Percentiles rank a stretch among this genome's conserved stretches.
Evolutionary conservation across 768 basidiomycete species (phyloP).

Genomic region (Lactarius hatsudake): DNA sequence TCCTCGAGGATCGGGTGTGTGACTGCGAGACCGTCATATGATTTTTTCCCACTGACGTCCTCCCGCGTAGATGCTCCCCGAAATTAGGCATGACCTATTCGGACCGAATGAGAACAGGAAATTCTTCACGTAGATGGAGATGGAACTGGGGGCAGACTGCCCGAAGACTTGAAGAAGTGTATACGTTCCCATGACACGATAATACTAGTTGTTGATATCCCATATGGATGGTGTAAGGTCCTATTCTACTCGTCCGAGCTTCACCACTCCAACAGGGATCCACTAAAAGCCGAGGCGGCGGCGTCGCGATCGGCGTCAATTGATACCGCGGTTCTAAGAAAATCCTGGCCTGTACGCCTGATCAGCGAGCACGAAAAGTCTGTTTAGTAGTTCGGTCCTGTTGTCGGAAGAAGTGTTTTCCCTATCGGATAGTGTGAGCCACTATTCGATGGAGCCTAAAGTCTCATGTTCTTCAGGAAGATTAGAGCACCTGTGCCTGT

Average conservation of each 20-base stretch:
- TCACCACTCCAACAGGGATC: background rate
- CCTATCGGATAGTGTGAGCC: too few relatives aligned
- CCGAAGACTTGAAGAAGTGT: constrained; percentile 3
- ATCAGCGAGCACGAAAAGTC: too few relatives aligned
- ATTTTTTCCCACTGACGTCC: background rate
- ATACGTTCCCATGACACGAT: background rate
- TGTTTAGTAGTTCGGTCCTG: too few relatives aligned
- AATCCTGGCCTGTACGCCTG: too few relatives aligned
- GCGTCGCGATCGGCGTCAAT: background rate
- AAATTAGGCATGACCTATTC: constrained; percentile 86
- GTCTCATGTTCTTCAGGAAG: too few relatives aligned
- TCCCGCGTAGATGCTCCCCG: constrained; percentile 80
- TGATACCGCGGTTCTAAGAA: background rate
- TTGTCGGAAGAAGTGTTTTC: too few relatives aligned
- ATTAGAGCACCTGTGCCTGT: too few relatives aligned
- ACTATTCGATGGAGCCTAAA: too few relatives aligned
- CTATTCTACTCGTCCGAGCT: background rate
- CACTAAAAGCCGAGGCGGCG: background rate
- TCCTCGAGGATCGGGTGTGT: constrained; percentile 86
- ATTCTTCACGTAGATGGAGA: constrained; percentile 63
- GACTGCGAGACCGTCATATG: background rate
- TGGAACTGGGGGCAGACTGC: background rate
- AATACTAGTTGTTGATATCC: background rate
- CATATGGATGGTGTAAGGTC: background rate
- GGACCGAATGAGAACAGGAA: constrained; percentile 90